These are phyloP conservation scores for Clohesyomyces aquaticus DNA, from an alignment of 495 filamentous ascomycete genomes.

Conservation along the genomic window DNA sequence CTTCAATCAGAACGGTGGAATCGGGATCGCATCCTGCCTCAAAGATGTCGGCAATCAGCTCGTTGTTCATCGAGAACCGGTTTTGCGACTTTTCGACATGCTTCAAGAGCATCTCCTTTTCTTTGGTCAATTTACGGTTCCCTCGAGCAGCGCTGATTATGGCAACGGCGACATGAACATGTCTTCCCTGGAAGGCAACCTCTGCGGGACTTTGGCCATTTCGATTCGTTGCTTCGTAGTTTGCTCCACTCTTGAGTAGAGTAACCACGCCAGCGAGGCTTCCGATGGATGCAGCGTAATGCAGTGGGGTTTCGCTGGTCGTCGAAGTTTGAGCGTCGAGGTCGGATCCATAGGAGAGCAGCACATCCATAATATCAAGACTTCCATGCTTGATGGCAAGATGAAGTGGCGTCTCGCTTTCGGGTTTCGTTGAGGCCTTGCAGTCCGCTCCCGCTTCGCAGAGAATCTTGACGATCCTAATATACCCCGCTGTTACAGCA, in stretches of 20 bases:
- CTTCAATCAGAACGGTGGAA: slow-evolving; percentile 32
- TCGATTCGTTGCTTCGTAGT: slow-evolving; percentile 12
- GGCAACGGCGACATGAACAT: slow-evolving; percentile 34
- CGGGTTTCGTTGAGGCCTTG: slow-evolving; percentile 14
- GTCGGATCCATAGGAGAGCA: slow-evolving; percentile 24
- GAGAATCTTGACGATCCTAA: slow-evolving; percentile 17
- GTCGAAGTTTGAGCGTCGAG: slow-evolving; percentile 14
- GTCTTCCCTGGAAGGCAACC: slow-evolving; percentile 18
- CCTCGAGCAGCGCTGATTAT: slow-evolving; percentile 32
- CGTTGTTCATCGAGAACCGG: slow-evolving; percentile 33
- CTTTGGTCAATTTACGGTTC: slow-evolving; percentile 27
- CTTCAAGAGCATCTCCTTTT: slow-evolving; percentile 35
- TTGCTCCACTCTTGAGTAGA: slow-evolving; percentile 23
- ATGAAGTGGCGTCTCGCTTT: slow-evolving; percentile 32
- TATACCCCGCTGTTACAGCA: slow-evolving; percentile 23
- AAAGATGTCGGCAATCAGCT: slow-evolving; percentile 33
- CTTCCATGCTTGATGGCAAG: slow-evolving; percentile 26
- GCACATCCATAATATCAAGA: slow-evolving; percentile 22
- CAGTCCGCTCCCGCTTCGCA: slow-evolving; percentile 24
- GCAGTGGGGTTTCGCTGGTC: slow-evolving; percentile 31
- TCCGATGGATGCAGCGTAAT: slow-evolving; percentile 31
- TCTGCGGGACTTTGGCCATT: slow-evolving; percentile 27
- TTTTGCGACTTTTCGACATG: slow-evolving; percentile 36
- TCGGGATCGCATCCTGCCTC: slow-evolving; percentile 31
- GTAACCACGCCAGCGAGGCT: slow-evolving; percentile 23